Conservation (phyloP, 1,139 yeast genomes). For the Candida tunisiensis region DNA sequence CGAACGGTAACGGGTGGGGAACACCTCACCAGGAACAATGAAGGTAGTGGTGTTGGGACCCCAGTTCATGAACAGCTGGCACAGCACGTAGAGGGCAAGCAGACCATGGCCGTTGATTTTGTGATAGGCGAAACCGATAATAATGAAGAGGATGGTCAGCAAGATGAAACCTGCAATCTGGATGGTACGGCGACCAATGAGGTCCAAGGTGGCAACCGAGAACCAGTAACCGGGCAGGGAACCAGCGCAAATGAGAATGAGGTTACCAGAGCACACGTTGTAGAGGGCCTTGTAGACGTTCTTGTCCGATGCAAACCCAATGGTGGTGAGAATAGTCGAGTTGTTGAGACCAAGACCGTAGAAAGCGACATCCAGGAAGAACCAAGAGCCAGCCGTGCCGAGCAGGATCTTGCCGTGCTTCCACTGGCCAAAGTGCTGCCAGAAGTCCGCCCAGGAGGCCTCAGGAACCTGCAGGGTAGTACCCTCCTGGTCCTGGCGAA, state of each 20-base stretch:
- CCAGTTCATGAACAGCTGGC: slow-evolving; percentile 52
- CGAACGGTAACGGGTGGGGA: slow-evolving; percentile 96
- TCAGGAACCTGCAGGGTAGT: slow-evolving; percentile 88
- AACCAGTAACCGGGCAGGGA: slow-evolving; percentile 54
- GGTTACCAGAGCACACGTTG: no score
- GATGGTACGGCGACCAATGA: slow-evolving; percentile 41
- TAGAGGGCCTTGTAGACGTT: slow-evolving; percentile 66
- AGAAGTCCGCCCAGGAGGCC: slow-evolving; percentile 85
- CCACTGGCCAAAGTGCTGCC: slow-evolving; percentile 67
- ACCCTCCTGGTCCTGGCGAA: slow-evolving; percentile 79
- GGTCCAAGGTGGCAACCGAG: slow-evolving; percentile 40
- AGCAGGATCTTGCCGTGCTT: no score
- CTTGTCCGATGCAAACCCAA: slow-evolving; percentile 44
- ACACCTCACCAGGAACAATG: slow-evolving; percentile 89
- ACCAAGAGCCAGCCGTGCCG: slow-evolving; percentile 97
- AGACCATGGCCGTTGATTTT: slow-evolving; percentile 29
- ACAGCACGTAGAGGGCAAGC: slow-evolving; percentile 45
- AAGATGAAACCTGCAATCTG: slow-evolving; percentile 43
- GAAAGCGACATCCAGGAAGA: slow-evolving; percentile 87
- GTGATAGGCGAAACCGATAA: slow-evolving; percentile 47
- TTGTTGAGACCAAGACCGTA: slow-evolving; percentile 66
- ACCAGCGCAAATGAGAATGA: slow-evolving; percentile 53
- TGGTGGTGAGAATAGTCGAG: slow-evolving; percentile 54
- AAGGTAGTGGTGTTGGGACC: slow-evolving; percentile 94
- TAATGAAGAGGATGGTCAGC: slow-evolving; percentile 39